Evolutionary conservation across 2,329 filamentous ascomycete genomes (phyloP).

Genomic region (Samsoniella hepiali): DNA sequence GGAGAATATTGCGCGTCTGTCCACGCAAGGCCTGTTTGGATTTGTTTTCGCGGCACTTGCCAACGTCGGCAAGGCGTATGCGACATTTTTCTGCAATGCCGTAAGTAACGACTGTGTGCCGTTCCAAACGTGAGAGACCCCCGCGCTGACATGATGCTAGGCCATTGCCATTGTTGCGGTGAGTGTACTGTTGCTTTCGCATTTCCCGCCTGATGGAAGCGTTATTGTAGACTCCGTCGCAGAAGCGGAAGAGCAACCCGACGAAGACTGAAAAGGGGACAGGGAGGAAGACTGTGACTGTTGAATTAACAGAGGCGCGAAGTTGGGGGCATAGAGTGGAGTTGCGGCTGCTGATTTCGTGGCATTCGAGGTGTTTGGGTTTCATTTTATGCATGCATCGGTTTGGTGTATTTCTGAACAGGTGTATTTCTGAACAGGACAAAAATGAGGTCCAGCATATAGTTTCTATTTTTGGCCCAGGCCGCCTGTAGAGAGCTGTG

Average conservation of each 20-base stretch:
- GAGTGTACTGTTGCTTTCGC: slow-evolving; percentile 39
- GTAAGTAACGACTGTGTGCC: slow-evolving; percentile 35
- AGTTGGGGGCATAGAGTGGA: background rate
- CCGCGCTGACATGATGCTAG: slow-evolving; percentile 30
- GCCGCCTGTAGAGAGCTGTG: no score
- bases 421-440: no score
- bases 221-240: slow-evolving; percentile 5
- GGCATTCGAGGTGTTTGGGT: background rate
- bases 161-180: slow-evolving; percentile 48
- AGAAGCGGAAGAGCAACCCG: background rate
- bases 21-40: slow-evolving; percentile 64
- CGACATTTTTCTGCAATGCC: slow-evolving; percentile 67
- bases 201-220: slow-evolving; percentile 41
- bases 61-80: slow-evolving; percentile 53
- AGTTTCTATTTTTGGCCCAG: background rate
- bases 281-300: no score
- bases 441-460: no score
- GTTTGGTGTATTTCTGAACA: background rate
- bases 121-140: no score
- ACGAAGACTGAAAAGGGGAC: background rate
- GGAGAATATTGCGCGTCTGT: slow-evolving; percentile 63
- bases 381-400: background rate
- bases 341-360: background rate
- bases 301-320: no score
- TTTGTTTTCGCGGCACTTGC: slow-evolving; percentile 64